Base-by-base conservation (phyloP, 371 early-diverging fungal species). In the Sanchytrium tribonematis region DNA sequence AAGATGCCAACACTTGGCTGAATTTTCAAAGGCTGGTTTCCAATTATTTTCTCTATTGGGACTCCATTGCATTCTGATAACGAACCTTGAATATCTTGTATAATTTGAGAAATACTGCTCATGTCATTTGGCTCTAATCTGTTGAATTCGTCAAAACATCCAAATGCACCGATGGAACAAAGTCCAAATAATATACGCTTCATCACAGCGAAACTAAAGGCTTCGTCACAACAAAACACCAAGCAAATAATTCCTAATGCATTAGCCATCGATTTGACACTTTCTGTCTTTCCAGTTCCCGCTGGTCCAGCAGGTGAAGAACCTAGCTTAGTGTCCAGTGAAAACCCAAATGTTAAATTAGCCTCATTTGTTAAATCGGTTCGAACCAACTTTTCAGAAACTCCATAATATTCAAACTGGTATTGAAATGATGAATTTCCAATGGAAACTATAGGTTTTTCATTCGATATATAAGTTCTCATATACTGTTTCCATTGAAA, bases 81-180 rank as follows among this genome's bases (percentile, higher is more conserved):
- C 66, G 97, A 80, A 29, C 97, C 96, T 76, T 98, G 98, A 74
- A 98, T 98, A 12, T 91, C 86, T 75, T 98, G 96, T 29, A 98
- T 90, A 77, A 97, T 95, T 77, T 98, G 98, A 29, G 95, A 93
- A 1, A 98, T 94, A 30, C 97, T 95, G 29, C 94, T 93, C 74
- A 98, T 80, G 68, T 96, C 95, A 70, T 95, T 82, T 78, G 93
- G 93, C 75, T 93, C 94, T 73, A 98, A 78, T 71, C 99, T 87
- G 78, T 98, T 98, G 79, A 98, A 98, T 79, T 98, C 98, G 80
- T 98, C 99, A 76, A 98, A 97, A 80, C 97, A 96, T 70, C 98
- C 93, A 94, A 93, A 98, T 0, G 95, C 95, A 31, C 97, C 97
- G 12, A 93, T 97, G 75, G 90, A 91, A 75, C 89, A 93, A 71